Base-by-base conservation (phyloP, 257 asterid species). In the Coffea eugenioides region DNA sequence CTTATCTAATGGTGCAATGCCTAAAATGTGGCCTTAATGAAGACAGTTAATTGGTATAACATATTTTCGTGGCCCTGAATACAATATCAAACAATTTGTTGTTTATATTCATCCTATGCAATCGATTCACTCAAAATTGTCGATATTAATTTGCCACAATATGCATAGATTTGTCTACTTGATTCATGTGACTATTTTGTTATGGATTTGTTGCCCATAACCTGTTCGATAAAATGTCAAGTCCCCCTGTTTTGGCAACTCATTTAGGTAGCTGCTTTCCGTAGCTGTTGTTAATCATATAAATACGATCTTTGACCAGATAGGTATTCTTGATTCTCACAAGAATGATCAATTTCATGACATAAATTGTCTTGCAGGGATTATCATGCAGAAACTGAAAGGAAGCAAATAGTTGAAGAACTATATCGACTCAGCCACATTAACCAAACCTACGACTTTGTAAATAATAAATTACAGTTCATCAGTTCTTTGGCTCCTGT, bases 391-490 rank as follows among this genome's bases (percentile, higher is more conserved):
- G 79, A 87, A 41, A 77, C 66, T 1, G 83, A 54, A 15, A 79
- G 88, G 51, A 43, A 77, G 31, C 64, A 75, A 59, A 69, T 41
- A 0, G 88, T 87, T 16, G 64, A 75, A 69, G 64, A 75, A 69
- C 48, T 80, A 25, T 87, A 84, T 72, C 74, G 80, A 3, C 81
- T 76, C 61, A 81, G 83, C 52, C 89, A 86, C 83, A 72, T 78
- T 15, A 78, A 81, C 79, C 87, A 86, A 34, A 86, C 87, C 15
- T 75, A 78, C 71, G 87, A 81, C 15, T 86, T 78, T 59, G 89
- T 85, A 78, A 65, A 82, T 18, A 48, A 15, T 25, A 2, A 39
- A 39, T 39, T 39, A 49, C 5, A 0, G 18, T 20, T 21, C 27
- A 3, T 2, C 51, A 8, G 11, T 46, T 46, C 51, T 46, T 46